Evolutionary conservation across 2,329 filamentous ascomycete genomes (phyloP), one percentile per base, ranked within the genome.

Genomic region (Arthrobotrys musiformis): DNA sequence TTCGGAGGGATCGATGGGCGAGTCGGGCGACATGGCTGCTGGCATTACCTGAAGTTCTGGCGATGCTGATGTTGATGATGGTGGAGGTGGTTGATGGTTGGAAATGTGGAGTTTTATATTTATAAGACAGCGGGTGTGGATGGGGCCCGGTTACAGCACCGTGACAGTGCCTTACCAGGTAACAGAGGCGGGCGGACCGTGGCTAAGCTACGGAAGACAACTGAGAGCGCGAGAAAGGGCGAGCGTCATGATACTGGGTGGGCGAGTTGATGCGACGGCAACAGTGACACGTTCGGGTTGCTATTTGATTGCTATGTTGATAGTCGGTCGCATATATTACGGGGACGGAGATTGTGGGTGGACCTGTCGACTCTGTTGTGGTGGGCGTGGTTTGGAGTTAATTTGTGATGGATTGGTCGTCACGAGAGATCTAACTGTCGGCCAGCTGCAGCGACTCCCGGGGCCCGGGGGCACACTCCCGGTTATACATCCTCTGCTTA

Each of bases 1-100:
- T 40, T 77, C 73, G 42, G 73, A 70, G 13, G 73, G 73, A 17
- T 77, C 66, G 61, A 77, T 77, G 44, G 73, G 73, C 7, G 73
- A 77, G 61, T 77, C 73, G 35, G 73, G 73, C 66, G 73, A 77
- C 73, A 77, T 77, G 30, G 66, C 50, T 44, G 48, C 40, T 40
- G 66, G 64, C 40, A 48, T 35, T 35, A 48, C 52, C 13, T 26
- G 46, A 54, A 30, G 56, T 58, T 58, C 54, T 58, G 54, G 70
- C n/a, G 56, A 37, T 52, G 70, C 19, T 37, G 42, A 26, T 22
- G 67, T 9, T 22, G 56, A 17, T 46, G 13, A n/a, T n/a, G n/a
- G n/a, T n/a, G n/a, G n/a, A 54, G n/a, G n/a, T n/a, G 40, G 40
- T 42, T 15, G n/a, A 17, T 42, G 58, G n/a, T 44, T 24, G 50